phyloP scores from a whole-genome alignment of 495 filamentous ascomycete species.

The Friedmanniomyces endolithicus region DNA sequence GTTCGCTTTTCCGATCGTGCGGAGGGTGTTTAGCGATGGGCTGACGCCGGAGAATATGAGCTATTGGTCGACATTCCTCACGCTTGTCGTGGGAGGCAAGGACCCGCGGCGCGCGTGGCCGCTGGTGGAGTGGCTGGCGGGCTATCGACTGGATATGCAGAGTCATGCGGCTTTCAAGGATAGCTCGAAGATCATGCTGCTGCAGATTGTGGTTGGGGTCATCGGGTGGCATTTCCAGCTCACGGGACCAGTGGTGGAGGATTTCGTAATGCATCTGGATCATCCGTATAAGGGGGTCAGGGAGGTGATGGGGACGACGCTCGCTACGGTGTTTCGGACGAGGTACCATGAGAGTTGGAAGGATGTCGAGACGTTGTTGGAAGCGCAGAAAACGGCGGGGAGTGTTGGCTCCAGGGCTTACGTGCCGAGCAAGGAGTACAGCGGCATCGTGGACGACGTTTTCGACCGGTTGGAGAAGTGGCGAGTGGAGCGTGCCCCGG shows the following conservation, averaged over 20 bases:
- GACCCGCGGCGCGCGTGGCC: conserved; percentile 82
- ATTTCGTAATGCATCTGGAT: conserved; percentile 84
- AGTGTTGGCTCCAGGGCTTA: conserved; percentile 83
- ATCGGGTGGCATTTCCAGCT: conserved; percentile 92
- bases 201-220: conserved; percentile 78
- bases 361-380: conserved; percentile 59
- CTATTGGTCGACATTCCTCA: conserved; percentile 91
- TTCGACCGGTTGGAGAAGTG: conserved; percentile 76
- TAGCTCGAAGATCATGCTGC: conserved; percentile 83
- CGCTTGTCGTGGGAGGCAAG: conserved; percentile 68
- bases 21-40: conserved; percentile 73
- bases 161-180: conserved; percentile 99
- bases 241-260: conserved; percentile 73
- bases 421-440: conserved; percentile 59
- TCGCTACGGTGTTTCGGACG: conserved; percentile 77
- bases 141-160: conserved; percentile 81
- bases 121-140: conserved; percentile 67
- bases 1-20: conserved; percentile 79
- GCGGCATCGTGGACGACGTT: conserved; percentile 56
- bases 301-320: conserved; percentile 81
- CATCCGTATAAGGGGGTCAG: conserved; percentile 96
- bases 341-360: conserved; percentile 86
- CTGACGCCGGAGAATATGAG: conserved; percentile 85
- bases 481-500: conserved; percentile 71
- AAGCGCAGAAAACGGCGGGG: conserved; percentile 62